A percentile compares a stretch with the other conserved stretches of the same genome.
Evolutionary conservation across 495 filamentous ascomycete genomes (phyloP).

Genomic region (Penicillium nucicola): DNA sequence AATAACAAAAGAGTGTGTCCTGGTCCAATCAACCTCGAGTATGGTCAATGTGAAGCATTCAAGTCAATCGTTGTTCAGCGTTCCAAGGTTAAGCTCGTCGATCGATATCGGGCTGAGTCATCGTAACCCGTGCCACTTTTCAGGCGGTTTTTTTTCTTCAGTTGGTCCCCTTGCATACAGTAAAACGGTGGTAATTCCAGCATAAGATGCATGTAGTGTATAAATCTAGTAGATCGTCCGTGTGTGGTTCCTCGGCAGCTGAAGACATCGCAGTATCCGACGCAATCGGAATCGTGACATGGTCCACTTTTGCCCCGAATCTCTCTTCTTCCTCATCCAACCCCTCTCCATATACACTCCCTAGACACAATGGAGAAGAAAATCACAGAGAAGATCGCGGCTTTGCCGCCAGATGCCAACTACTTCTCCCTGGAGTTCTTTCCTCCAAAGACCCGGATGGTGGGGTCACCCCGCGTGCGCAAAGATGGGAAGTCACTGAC

Average conservation of each 20-base stretch:
- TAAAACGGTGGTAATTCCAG: background rate
- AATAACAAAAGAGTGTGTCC: background rate
- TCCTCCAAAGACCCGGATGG: slow-evolving; percentile 93
- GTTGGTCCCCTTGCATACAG: background rate
- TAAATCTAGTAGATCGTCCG: background rate
- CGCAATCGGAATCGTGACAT: slow-evolving; percentile 12
- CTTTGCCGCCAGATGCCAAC: slow-evolving; percentile 71
- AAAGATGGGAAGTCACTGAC: slow-evolving; percentile 7
- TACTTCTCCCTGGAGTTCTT: slow-evolving; percentile 99
- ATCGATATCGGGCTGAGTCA: slow-evolving; percentile 22
- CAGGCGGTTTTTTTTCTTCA: slow-evolving; percentile 3
- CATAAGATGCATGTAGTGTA: background rate
- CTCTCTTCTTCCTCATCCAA: slow-evolving; percentile 13
- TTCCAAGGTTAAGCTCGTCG: background rate
- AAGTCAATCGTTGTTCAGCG: background rate
- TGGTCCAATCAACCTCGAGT: background rate
- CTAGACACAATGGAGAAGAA: slow-evolving; percentile 58
- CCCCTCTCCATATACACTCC: slow-evolving; percentile 10
- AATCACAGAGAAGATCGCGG: slow-evolving; percentile 95
- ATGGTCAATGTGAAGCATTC: background rate
- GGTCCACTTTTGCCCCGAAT: slow-evolving; percentile 27
- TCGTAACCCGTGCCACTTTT: slow-evolving; percentile 3
- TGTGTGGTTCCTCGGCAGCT: slow-evolving; percentile 18
- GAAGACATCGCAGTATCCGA: slow-evolving; percentile 20
- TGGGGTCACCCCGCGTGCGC: slow-evolving; percentile 37